These are phyloP conservation scores for Psilocybe sp. DNA, from an alignment of 768 basidiomycete species.

Conservation along the genomic window DNA sequence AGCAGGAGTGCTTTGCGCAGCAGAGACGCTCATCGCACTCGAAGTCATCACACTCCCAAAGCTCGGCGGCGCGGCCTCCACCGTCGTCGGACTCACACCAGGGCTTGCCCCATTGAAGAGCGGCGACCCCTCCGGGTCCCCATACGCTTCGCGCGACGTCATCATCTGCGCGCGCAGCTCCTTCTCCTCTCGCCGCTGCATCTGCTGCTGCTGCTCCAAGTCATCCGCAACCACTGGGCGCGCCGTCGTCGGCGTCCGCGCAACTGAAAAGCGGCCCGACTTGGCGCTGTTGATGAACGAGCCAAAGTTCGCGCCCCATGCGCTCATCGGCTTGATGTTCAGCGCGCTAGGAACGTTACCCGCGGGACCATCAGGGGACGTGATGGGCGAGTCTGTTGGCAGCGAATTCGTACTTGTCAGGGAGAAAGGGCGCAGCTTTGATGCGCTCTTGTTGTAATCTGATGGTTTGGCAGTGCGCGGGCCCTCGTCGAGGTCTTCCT, in stretches of 20 bases:
- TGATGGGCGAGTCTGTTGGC: conserved; percentile 16
- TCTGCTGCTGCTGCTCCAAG: not conserved
- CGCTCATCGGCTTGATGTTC: conserved; percentile 19
- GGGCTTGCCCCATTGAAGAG: conserved; percentile 26
- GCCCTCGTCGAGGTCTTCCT: conserved; percentile 30
- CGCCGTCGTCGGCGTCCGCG: conserved; percentile 18
- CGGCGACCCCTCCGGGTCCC: conserved; percentile 22
- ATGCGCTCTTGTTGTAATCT: conserved; percentile 12
- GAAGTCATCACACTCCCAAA: conserved; percentile 18
- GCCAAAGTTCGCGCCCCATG: conserved; percentile 32
- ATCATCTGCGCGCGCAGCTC: conserved; percentile 3
- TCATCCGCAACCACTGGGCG: conserved; percentile 7
- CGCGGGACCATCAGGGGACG: conserved; percentile 8
- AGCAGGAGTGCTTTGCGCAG: not conserved
- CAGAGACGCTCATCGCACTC: not conserved
- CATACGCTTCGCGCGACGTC: conserved; percentile 12
- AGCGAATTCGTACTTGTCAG: conserved; percentile 24
- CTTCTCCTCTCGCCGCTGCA: too few relatives aligned
- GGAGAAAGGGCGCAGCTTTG: conserved; percentile 23
- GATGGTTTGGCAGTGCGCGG: conserved; percentile 19
- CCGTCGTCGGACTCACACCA: conserved; percentile 14
- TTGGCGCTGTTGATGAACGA: conserved; percentile 27
- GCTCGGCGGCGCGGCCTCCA: conserved; percentile 6
- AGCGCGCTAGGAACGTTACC: conserved; percentile 11
- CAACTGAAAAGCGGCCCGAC: conserved; percentile 24